Evolutionary conservation across 2,329 filamentous ascomycete species (phyloP).

Genomic region (Aspergillus terreus): DNA sequence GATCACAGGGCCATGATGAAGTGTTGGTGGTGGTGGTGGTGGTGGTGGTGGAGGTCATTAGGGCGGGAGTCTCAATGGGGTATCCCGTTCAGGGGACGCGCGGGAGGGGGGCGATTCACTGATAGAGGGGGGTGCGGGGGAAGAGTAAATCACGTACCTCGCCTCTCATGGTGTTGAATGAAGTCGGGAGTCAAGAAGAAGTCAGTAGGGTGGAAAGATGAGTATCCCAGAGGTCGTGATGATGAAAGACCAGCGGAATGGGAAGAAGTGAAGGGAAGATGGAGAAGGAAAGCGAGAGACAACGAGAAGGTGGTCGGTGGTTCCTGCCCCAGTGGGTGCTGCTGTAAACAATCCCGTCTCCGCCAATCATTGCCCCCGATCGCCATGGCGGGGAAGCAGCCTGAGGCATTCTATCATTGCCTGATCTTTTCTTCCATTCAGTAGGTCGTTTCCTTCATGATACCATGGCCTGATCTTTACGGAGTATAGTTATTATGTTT

Average conservation of each 20-base stretch:
- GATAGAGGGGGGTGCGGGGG: constrained; percentile 10
- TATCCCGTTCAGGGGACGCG: too few relatives aligned
- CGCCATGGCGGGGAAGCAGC: too few relatives aligned
- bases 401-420: too few relatives aligned
- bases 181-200: not conserved
- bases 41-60: not conserved
- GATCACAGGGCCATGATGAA: too few relatives aligned
- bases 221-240: not conserved
- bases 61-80: not conserved
- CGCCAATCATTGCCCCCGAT: too few relatives aligned
- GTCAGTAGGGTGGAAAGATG: not conserved
- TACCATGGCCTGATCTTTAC: too few relatives aligned
- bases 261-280: not conserved
- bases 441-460: too few relatives aligned
- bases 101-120: too few relatives aligned
- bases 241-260: not conserved
- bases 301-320: constrained; percentile 4
- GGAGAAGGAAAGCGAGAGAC: not conserved
- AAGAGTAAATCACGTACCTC: constrained; percentile 25
- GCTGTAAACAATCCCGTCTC: too few relatives aligned
- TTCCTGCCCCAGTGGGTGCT: constrained; percentile 6
- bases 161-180: constrained; percentile 31
- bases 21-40: too few relatives aligned
- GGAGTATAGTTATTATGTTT: too few relatives aligned
- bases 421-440: too few relatives aligned